Evolutionary conservation across 352 stramenopile species (phyloP), one percentile per base, ranked within the genome.

Genomic region (Phytopythium mirpurense): DNA sequence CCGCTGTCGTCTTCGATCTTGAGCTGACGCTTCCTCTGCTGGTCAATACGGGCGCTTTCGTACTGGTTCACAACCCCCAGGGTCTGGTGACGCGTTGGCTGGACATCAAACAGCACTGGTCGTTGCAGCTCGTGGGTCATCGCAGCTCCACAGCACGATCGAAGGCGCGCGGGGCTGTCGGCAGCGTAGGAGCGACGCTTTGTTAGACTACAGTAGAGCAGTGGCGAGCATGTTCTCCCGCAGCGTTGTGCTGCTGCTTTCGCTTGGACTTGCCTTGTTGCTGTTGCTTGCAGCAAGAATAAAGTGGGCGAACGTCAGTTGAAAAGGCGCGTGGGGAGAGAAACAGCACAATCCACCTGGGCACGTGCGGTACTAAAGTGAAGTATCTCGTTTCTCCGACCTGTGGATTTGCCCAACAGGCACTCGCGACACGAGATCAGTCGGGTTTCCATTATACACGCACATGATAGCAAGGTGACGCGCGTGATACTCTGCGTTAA

Each of bases 81-180:
- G 9, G 66, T 58, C 12, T 61, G 70, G 19, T 58, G 66, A 21
- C 71, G 71, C 2, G 67, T 62, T 32, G 57, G 65, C 14, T 75
- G 63, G 11, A 88, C 74, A 31, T 82, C 63, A 55, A 86, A 90
- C 26, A 73, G 60, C 37, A 78, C 48, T 21, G 78, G 72, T 10
- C 76, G 75, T 42, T 66, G 70, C 15, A 90, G 65, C 51, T 78
- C 78, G 50, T 82, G 58, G 24, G 75, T 66, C 75, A 86, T 86
- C 24, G 32, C 19, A 19, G 23, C 26, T 21, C 19, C n/a, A 15
- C 27, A 21, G 11, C 8, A 10, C 18, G 19, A 27, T 24, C 5
- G 1, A 38, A 38, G 18, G 11, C 7, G 16, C 18, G 24, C 16
- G 15, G 16, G n/a, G 15, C 14, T 47, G 41, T 47, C 41, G 15